Evolutionary conservation across 1,284 basidiomycete genomes (phyloP).

Genomic region (Boletus sp.): DNA sequence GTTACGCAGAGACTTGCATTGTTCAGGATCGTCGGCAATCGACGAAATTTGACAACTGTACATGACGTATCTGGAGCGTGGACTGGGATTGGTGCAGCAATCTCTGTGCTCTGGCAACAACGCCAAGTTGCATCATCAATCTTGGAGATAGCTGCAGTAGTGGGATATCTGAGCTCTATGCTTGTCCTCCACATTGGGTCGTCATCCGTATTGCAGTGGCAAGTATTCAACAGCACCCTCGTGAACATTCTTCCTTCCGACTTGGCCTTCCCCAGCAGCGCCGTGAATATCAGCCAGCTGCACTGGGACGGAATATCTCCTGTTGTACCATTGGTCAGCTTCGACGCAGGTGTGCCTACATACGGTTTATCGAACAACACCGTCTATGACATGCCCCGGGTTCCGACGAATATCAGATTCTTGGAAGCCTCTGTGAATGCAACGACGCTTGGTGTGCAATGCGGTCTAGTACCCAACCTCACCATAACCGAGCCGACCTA

Average conservation of each 20-base stretch:
- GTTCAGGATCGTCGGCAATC: no score
- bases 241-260: neutral
- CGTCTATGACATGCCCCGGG: neutral
- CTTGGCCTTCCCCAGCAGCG: neutral
- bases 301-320: neutral
- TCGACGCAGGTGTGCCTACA: neutral
- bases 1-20: no score
- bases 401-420: neutral
- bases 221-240: conserved; percentile 3
- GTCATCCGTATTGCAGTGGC: conserved; percentile 1
- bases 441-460: neutral
- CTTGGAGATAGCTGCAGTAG: neutral
- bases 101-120: conserved; percentile 1
- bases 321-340: neutral
- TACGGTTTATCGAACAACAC: neutral
- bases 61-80: no score
- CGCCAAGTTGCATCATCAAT: neutral
- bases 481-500: neutral
- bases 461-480: neutral
- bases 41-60: no score
- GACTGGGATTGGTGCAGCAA: neutral
- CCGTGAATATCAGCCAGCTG: neutral
- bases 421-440: neutral
- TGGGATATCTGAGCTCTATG: neutral
- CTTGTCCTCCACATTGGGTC: neutral